Percentiles rank a stretch among this genome's conserved stretches.
Conservation (phyloP, 2,329 filamentous ascomycete genomes). For the Lachnellula occidentalis region DNA sequence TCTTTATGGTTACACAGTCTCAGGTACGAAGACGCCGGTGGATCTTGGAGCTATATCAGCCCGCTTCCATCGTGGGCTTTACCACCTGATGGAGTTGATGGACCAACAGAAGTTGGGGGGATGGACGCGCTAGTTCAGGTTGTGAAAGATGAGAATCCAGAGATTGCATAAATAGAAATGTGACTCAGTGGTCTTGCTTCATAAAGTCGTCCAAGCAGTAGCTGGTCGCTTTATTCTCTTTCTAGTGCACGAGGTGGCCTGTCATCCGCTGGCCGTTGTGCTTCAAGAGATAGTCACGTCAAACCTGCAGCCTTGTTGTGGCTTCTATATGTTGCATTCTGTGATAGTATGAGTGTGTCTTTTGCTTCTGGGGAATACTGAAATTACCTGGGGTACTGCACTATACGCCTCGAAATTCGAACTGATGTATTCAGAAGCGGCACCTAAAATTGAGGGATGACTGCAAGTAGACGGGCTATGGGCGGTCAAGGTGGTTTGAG, state of each 20-base stretch:
- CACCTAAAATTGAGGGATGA: slow-evolving; percentile 24
- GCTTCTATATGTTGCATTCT: background rate
- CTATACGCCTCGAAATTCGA: slow-evolving; percentile 18
- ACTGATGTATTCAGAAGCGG: slow-evolving; percentile 17
- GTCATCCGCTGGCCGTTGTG: too few species aligned
- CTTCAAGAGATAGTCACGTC: too few species aligned
- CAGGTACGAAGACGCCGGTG: slow-evolving; percentile 78
- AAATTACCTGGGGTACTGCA: background rate
- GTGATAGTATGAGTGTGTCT: background rate
- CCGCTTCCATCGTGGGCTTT: slow-evolving; percentile 81
- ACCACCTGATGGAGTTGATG: slow-evolving; percentile 54
- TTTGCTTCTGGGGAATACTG: background rate
- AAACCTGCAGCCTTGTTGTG: too few species aligned
- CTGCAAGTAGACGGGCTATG: slow-evolving; percentile 13
- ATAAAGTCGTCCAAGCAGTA: background rate
- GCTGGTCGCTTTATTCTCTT: background rate
- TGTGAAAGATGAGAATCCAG: slow-evolving; percentile 30
- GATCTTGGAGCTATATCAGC: slow-evolving; percentile 83
- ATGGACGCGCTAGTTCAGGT: slow-evolving; percentile 55
- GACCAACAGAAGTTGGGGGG: slow-evolving; percentile 62
- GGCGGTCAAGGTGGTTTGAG: background rate
- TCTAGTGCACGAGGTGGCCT: background rate
- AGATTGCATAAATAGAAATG: slow-evolving; percentile 22
- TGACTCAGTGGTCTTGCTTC: background rate
- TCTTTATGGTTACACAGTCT: slow-evolving; percentile 91